These are phyloP conservation scores for Talaromyces sp. DNA, from an alignment of 2,329 filamentous ascomycete species.

Conservation along the genomic window DNA sequence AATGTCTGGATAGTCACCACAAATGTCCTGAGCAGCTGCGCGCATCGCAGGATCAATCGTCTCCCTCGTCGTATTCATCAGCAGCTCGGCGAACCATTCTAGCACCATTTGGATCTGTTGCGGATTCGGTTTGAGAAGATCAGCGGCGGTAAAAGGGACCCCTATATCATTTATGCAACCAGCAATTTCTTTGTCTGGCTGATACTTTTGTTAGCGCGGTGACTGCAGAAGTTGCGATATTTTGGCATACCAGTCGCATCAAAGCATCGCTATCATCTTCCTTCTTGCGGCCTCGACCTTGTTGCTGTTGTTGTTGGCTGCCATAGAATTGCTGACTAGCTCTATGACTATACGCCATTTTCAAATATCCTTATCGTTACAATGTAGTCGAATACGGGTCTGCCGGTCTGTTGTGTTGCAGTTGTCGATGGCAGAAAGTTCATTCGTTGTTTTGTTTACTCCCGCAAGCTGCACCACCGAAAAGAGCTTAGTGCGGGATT, in stretches of 20 bases:
- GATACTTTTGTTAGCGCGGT: conserved; percentile 16
- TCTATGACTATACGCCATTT: conserved; percentile 51
- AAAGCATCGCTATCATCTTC: conserved; percentile 57
- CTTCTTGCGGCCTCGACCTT: conserved; percentile 51
- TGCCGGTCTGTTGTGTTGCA: no score
- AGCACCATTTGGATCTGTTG: conserved; percentile 96
- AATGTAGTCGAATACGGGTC: no score
- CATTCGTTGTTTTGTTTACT: conserved; percentile 33
- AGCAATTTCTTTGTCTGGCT: conserved; percentile 77
- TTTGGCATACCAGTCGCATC: conserved; percentile 51
- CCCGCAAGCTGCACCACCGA: conserved; percentile 1
- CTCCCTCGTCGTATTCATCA: conserved; percentile 90
- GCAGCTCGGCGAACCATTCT: conserved; percentile 92
- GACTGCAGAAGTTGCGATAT: background rate
- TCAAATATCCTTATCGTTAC: background rate
- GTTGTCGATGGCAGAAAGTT: background rate
- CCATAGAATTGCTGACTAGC: conserved; percentile 53
- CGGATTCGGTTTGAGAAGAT: conserved; percentile 90
- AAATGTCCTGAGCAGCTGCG: conserved; percentile 83
- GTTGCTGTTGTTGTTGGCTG: conserved; percentile 37
- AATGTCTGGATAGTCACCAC: conserved; percentile 77
- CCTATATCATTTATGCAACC: conserved; percentile 97
- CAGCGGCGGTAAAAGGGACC: conserved; percentile 78
- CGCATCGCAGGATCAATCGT: conserved; percentile 94
- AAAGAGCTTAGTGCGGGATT: conserved; percentile 34